Conservation (phyloP, 2,329 filamentous ascomycete species). For the Verticillium tricorpus region DNA sequence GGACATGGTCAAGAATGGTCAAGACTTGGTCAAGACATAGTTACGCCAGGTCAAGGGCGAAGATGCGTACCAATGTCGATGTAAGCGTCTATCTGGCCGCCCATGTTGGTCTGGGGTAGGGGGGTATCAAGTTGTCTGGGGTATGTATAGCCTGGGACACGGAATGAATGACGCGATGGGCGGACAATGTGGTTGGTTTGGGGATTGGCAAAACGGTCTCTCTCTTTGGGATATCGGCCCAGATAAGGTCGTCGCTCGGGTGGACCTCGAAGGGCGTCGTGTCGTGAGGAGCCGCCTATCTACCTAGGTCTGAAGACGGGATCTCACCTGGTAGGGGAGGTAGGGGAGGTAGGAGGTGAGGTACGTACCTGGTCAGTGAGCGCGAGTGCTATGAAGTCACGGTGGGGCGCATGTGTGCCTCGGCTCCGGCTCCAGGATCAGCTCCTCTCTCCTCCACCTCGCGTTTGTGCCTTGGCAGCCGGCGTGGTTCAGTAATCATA, state of each 20-base stretch:
- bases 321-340: no score
- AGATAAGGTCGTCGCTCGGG: no score
- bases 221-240: no score
- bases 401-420: background rate
- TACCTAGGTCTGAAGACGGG: no score
- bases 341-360: no score
- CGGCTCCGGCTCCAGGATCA: background rate
- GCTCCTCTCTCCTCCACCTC: background rate
- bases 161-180: no score
- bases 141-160: background rate
- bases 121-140: background rate
- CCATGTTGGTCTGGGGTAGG: constrained; percentile 39
- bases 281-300: no score
- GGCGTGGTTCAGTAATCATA: background rate
- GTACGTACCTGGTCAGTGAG: background rate
- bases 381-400: background rate
- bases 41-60: background rate
- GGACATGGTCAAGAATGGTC: no score
- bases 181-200: no score
- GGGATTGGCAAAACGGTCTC: no score
- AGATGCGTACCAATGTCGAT: constrained; percentile 56
- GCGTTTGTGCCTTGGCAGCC: no score
- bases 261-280: no score
- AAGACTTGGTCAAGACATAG: background rate
- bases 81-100: constrained; percentile 60